Percentiles rank a stretch among this genome's conserved stretches.
Conservation (phyloP, 495 filamentous ascomycete species). For the Lentithecium fluviatile region DNA sequence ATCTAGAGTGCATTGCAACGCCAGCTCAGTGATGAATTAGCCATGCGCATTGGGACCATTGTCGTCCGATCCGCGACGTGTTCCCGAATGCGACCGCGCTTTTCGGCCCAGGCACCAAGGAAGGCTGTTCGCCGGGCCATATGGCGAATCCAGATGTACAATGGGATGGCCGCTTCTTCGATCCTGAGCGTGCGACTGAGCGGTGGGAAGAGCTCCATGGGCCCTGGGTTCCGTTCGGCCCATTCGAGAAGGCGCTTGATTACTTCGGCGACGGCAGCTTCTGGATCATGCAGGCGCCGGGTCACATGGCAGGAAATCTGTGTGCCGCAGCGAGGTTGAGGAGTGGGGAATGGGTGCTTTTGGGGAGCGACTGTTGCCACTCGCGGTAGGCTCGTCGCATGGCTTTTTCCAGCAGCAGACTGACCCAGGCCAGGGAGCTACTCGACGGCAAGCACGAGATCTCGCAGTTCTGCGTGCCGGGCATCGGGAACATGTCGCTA, state of each 20-base stretch:
- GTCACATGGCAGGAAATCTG: constrained; percentile 40
- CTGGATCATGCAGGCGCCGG: constrained; percentile 41
- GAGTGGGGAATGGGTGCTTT: constrained; percentile 24
- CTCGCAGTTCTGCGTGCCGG: constrained; percentile 25
- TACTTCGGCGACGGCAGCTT: constrained; percentile 42
- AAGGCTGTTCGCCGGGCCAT: constrained; percentile 26
- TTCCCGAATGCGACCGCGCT: constrained; percentile 31
- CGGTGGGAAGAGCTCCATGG: constrained; percentile 26
- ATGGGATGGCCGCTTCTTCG: constrained; percentile 34
- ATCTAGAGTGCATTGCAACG: no score
- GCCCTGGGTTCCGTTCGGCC: constrained; percentile 33
- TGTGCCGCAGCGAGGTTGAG: constrained; percentile 28
- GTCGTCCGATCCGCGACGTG: constrained; percentile 28
- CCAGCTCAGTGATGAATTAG: neutral
- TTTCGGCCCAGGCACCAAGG: constrained; percentile 30
- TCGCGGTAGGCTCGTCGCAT: constrained; percentile 17
- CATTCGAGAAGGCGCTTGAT: constrained; percentile 39
- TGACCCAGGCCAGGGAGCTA: constrained; percentile 23
- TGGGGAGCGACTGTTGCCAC: constrained; percentile 34
- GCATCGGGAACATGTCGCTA: constrained; percentile 18
- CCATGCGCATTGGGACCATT: constrained; percentile 36
- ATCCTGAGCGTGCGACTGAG: constrained; percentile 28
- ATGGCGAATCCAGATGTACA: constrained; percentile 23
- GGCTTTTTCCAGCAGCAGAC: neutral
- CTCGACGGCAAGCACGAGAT: constrained; percentile 30